phyloP scores from a whole-genome alignment of 441 rosid species.

The Macaranga tanarius region DNA sequence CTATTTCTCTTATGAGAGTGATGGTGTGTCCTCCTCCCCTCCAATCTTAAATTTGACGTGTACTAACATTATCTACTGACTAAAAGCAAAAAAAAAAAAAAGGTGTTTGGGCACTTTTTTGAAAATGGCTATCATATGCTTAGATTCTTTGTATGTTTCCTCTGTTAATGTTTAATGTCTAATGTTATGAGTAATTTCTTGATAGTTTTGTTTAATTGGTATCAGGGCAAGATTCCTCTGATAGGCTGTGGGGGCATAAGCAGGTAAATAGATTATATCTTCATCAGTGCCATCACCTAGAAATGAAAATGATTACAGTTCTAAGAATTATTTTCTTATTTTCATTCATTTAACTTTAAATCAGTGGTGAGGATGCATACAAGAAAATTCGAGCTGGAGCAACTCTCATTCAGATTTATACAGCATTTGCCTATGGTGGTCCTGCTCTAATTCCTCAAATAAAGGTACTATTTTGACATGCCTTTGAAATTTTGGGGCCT shows the following conservation, averaged over 20 bases:
- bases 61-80: too few relatives aligned
- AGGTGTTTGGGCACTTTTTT: background rate
- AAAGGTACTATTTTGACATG: conserved; percentile 47
- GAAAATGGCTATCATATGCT: background rate
- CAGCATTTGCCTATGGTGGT: conserved; percentile 93
- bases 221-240: conserved; percentile 88
- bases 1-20: too few relatives aligned
- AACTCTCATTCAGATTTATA: conserved; percentile 91
- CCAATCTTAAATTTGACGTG: too few relatives aligned
- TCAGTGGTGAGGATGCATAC: conserved; percentile 96
- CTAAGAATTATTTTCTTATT: conserved; percentile 4
- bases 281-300: background rate
- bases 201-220: conserved; percentile 17
- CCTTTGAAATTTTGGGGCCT: background rate
- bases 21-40: too few relatives aligned
- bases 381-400: conserved; percentile 92
- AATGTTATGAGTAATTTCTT: conserved; percentile 10
- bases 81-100: background rate
- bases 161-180: conserved; percentile 6
- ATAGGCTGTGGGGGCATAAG: conserved; percentile 95
- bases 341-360: conserved; percentile 16
- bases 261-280: conserved; percentile 48
- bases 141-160: background rate
- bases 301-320: background rate
- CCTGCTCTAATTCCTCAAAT: conserved; percentile 90